Percentiles rank a stretch among this genome's conserved stretches.
These are phyloP conservation scores for Salix suchowensis DNA, from an alignment of 345 rosid species.

Conservation along the genomic window DNA sequence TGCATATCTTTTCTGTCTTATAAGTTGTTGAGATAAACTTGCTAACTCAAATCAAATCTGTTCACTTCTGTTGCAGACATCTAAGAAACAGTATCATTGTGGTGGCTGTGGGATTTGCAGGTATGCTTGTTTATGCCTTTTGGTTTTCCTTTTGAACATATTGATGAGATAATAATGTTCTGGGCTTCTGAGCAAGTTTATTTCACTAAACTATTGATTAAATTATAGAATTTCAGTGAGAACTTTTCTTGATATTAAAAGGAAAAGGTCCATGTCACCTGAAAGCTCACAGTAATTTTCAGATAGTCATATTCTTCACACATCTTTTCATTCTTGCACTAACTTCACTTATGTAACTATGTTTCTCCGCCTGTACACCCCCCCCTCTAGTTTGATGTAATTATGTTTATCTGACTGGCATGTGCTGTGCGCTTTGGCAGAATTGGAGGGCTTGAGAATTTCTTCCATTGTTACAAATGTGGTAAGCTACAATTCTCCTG, in stretches of 20 bases:
- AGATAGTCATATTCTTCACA: not conserved
- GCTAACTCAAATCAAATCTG: slow-evolving; percentile 1
- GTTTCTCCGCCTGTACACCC: not conserved
- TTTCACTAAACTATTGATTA: not conserved
- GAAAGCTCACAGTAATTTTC: not conserved
- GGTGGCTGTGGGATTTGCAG: slow-evolving; percentile 93
- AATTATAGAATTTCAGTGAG: not conserved
- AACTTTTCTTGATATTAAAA: not conserved
- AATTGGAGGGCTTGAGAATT: slow-evolving; percentile 77
- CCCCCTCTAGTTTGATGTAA: not conserved
- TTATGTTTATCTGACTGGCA: not conserved
- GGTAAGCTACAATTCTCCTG: slow-evolving; percentile 42
- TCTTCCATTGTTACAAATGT: slow-evolving; percentile 86
- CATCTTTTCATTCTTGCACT: not conserved
- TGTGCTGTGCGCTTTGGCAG: slow-evolving; percentile 27
- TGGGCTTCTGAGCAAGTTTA: not conserved
- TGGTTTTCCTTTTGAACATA: not conserved
- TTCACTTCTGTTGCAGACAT: slow-evolving; percentile 43
- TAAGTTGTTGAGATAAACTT: not conserved
- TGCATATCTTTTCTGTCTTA: not conserved
- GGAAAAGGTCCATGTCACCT: not conserved
- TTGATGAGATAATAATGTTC: not conserved
- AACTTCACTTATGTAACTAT: not conserved
- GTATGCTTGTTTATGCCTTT: slow-evolving; percentile 24
- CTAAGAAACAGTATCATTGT: slow-evolving; percentile 82